Conservation (phyloP, 352 stramenopile species). For the Phytophthora ohioensis region DNA sequence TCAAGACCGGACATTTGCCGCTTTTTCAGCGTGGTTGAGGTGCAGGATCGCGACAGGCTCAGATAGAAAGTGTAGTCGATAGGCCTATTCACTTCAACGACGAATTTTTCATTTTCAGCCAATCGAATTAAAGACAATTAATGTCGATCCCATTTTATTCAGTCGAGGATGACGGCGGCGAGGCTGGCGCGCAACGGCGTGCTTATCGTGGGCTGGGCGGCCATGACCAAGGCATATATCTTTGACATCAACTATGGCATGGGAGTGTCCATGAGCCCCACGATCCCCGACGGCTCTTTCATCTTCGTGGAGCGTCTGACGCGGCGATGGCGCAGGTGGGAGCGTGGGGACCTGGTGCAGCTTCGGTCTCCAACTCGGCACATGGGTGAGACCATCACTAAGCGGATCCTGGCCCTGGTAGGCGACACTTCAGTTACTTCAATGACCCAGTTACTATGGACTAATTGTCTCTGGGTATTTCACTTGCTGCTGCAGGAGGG, state of each 20-base stretch:
- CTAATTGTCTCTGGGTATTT: not conserved
- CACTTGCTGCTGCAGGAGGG: constrained; percentile 61
- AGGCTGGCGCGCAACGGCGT: constrained; percentile 55
- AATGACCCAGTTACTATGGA: not conserved
- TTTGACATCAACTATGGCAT: constrained; percentile 88
- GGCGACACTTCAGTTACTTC: not conserved
- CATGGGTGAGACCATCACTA: constrained; percentile 82
- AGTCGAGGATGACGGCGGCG: constrained; percentile 7
- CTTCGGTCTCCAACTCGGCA: constrained; percentile 80
- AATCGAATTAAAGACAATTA: constrained; percentile 1
- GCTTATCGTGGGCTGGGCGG: constrained; percentile 70
- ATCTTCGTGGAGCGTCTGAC: constrained; percentile 86
- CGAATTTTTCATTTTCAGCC: constrained; percentile 11
- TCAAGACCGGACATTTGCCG: constrained; percentile 24
- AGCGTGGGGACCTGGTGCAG: constrained; percentile 87
- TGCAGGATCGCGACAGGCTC: not conserved
- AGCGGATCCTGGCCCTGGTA: constrained; percentile 89
- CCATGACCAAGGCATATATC: constrained; percentile 68
- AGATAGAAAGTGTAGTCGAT: no score
- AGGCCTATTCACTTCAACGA: constrained; percentile 2
- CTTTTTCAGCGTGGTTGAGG: constrained; percentile 27
- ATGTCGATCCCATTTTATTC: not conserved
- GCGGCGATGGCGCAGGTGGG: constrained; percentile 64
- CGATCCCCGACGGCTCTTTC: constrained; percentile 82
- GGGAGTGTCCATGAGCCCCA: constrained; percentile 86